Evolutionary conservation across 1,284 basidiomycete genomes (phyloP), one percentile per base, ranked within the genome.

Genomic region (Schizophyllum amplum): DNA sequence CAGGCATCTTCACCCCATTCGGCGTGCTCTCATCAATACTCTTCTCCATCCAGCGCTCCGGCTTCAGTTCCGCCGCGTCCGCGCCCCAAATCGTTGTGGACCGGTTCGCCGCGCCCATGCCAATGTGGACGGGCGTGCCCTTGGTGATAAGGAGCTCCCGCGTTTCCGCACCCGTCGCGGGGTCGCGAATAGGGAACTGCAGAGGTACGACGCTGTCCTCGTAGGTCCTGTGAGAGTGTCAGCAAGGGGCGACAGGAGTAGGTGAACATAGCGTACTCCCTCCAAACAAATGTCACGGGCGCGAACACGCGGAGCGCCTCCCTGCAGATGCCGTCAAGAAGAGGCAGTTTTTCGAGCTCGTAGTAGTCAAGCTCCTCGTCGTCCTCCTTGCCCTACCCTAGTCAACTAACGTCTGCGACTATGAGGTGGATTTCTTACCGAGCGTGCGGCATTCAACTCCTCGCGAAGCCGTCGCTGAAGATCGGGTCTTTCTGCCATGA

Each of bases 291-390:
- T 24, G 58, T 51, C 11, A 57, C 58, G 2, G 61, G 63, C 1
- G 59, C 54, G 47, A 56, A 70, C 59, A 72, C 54, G 23, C 70
- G 61, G 13, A 72, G 60, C 5, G 65, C 69, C 56, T 71, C 69
- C 22, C 67, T 61, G 48, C 62, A 65, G 22, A 72, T 60, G 0
- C 66, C 66, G 57, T 71, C 70, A 4, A 72, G 64, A 11, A 67
- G 64, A 1, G 69, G 69, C 4, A 72, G 59, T 1, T 48, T 54
- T 6, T 66, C 64, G 17, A 72, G 57, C 24, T 66, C 60, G 47
- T 66, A 64, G 54, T 66, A 69, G 21, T 58, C 57, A 21, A 67
- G 58, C 49, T 63, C 65, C 21, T 63, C 64, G 6, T 60, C 55
- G 4, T 57, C 58, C 15, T 61, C 60, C 47, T 66, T 57, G 55